Percentiles rank a stretch among this genome's conserved stretches.
phyloP scores from a whole-genome alignment of 164 flowering plant species.

The Sedum album region DNA sequence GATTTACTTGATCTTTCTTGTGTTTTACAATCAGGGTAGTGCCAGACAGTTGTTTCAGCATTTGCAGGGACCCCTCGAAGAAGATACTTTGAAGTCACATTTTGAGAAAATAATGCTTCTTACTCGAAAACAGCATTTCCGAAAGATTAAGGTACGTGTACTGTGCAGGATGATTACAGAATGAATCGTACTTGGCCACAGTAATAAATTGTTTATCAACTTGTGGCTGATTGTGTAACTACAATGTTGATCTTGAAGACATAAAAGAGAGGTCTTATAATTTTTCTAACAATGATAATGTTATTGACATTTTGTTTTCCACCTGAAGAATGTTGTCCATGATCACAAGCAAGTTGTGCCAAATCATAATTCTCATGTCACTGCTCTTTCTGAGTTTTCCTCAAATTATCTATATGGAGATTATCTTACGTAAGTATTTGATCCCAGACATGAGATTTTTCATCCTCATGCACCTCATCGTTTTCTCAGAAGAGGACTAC shows the following conservation, averaged over 20 bases:
- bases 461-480: not conserved
- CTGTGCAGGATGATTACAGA: not conserved
- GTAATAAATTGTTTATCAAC: not conserved
- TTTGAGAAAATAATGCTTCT: conserved; percentile 63
- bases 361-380: conserved; percentile 50
- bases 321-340: not conserved
- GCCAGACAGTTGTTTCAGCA: conserved; percentile 87
- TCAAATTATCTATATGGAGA: conserved; percentile 50
- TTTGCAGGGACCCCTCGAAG: conserved; percentile 76
- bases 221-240: not conserved
- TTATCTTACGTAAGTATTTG: conserved; percentile 52
- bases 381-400: conserved; percentile 54
- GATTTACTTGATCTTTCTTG: not conserved
- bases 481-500: not conserved
- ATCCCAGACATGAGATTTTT: not conserved
- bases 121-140: conserved; percentile 39
- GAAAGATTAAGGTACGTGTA: conserved; percentile 40
- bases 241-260: not conserved
- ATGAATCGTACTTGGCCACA: not conserved
- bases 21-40: conserved; percentile 63
- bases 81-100: conserved; percentile 59
- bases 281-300: not conserved
- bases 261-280: not conserved
- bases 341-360: conserved; percentile 14
- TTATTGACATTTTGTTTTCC: not conserved